A percentile compares a stretch with the other conserved stretches of the same genome.
These are phyloP conservation scores for Linnemannia elongata DNA, from an alignment of 192 early-diverging fungal species.

Conservation along the genomic window DNA sequence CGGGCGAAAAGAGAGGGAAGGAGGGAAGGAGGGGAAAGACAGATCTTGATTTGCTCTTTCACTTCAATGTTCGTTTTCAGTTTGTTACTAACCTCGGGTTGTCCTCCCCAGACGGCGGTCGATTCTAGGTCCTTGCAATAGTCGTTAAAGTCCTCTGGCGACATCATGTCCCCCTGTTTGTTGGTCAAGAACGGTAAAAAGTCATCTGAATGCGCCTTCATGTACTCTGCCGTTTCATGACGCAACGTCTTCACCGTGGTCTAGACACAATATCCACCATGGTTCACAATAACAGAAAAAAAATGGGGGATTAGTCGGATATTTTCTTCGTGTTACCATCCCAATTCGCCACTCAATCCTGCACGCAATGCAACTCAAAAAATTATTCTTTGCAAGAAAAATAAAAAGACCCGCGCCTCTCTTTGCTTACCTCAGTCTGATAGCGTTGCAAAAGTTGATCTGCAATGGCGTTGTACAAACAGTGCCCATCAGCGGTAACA, in stretches of 20 bases:
- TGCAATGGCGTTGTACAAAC: slow-evolving; percentile 91
- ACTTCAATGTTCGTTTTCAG: neutral
- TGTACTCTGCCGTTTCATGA: slow-evolving; percentile 80
- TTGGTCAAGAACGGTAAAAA: slow-evolving; percentile 91
- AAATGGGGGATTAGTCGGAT: neutral
- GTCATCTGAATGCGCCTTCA: slow-evolving; percentile 85
- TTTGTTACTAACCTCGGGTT: slow-evolving; percentile 79
- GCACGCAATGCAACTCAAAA: neutral
- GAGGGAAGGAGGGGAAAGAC: neutral
- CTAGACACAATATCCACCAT: slow-evolving; percentile 6
- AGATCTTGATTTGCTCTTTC: neutral
- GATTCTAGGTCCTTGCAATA: slow-evolving; percentile 86
- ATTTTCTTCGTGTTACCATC: neutral
- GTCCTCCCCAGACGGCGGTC: slow-evolving; percentile 94
- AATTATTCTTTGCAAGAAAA: neutral
- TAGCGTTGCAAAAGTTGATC: slow-evolving; percentile 80
- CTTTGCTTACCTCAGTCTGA: slow-evolving; percentile 54
- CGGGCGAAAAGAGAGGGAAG: neutral
- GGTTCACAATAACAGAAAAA: neutral
- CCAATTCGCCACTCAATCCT: neutral
- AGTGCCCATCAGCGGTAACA: slow-evolving; percentile 92
- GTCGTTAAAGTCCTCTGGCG: slow-evolving; percentile 72
- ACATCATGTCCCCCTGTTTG: slow-evolving; percentile 82
- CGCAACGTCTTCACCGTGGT: slow-evolving; percentile 76
- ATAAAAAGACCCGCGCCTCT: neutral